These are phyloP conservation scores for Leccinum subtestaceum DNA, from an alignment of 768 basidiomycete species.

Conservation along the genomic window DNA sequence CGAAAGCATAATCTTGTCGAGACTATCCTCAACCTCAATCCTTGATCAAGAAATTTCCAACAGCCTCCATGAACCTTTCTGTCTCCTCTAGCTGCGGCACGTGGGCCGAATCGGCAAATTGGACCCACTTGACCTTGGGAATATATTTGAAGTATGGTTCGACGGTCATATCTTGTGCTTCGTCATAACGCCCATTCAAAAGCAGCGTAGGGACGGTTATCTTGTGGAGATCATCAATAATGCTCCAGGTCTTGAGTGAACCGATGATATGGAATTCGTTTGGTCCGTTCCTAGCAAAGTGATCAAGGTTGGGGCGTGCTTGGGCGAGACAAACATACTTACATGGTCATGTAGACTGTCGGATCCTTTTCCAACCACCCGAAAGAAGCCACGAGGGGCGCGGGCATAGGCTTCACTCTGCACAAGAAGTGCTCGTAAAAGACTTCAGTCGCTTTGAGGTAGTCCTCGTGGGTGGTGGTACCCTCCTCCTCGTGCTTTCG, in stretches of 20 bases:
- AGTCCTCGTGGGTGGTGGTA: constrained; percentile 43
- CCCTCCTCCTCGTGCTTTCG: constrained; percentile 45
- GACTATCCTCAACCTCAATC: constrained; percentile 1
- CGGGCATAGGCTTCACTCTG: constrained; percentile 44
- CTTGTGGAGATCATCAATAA: constrained; percentile 33
- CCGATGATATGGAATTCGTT: constrained; percentile 36
- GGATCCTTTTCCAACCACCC: constrained; percentile 40
- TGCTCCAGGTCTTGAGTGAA: constrained; percentile 36
- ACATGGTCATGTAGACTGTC: constrained; percentile 51
- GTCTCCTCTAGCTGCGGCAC: constrained; percentile 38
- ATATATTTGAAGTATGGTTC: constrained; percentile 35
- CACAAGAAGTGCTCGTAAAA: constrained; percentile 47
- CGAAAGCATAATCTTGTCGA: background rate
- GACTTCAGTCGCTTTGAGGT: constrained; percentile 38
- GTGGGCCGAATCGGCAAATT: constrained; percentile 37
- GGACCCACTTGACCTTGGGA: constrained; percentile 35
- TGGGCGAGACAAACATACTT: constrained; percentile 10
- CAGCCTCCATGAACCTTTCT: constrained; percentile 32
- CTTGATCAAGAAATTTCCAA: constrained; percentile 30
- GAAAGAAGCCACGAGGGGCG: constrained; percentile 34
- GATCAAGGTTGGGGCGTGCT: background rate
- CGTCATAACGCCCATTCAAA: constrained; percentile 37
- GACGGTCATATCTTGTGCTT: constrained; percentile 33
- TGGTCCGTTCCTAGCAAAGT: constrained; percentile 36
- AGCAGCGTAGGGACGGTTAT: constrained; percentile 35